Percentiles rank a stretch among this genome's conserved stretches.
These are phyloP conservation scores for Colletotrichum camelliae DNA, from an alignment of 2,329 filamentous ascomycete genomes.

Conservation along the genomic window DNA sequence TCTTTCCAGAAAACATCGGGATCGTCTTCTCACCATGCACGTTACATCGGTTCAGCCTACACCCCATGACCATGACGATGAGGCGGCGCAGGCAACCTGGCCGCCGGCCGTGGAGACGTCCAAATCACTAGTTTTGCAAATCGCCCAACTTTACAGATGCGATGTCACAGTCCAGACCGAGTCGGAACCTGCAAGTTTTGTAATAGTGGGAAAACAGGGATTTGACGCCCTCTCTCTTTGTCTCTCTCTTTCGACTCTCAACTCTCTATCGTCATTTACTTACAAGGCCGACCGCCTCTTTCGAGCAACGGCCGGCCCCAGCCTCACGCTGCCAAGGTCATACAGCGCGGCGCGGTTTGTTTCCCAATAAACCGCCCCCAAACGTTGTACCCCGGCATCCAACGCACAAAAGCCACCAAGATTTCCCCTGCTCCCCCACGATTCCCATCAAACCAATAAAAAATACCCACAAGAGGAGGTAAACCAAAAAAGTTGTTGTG, in stretches of 20 bases:
- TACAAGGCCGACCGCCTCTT: conserved; percentile 18
- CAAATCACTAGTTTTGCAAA: neutral
- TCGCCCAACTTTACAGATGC: neutral
- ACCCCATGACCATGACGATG: neutral
- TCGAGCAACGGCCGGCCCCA: conserved; percentile 12
- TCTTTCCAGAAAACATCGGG: neutral
- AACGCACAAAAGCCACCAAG: conserved; percentile 10
- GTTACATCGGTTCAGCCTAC: neutral
- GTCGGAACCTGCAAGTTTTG: neutral
- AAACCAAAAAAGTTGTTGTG: conserved; percentile 1
- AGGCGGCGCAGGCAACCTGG: neutral
- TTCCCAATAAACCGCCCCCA: neutral
- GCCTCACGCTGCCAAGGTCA: conserved; percentile 2
- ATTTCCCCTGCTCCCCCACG: neutral
- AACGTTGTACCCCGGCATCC: neutral
- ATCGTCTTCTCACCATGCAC: neutral
- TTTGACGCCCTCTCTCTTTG: conserved; percentile 14
- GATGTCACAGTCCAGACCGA: neutral
- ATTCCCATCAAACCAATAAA: conserved; percentile 13
- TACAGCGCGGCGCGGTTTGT: neutral
- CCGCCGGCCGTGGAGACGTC: neutral
- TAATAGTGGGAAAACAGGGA: conserved; percentile 13
- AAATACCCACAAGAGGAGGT: conserved; percentile 12
- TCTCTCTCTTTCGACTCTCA: conserved; percentile 1
- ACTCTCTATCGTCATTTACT: conserved; percentile 19